phyloP scores from a whole-genome alignment of 768 basidiomycete species.

The Terana coerulea region DNA sequence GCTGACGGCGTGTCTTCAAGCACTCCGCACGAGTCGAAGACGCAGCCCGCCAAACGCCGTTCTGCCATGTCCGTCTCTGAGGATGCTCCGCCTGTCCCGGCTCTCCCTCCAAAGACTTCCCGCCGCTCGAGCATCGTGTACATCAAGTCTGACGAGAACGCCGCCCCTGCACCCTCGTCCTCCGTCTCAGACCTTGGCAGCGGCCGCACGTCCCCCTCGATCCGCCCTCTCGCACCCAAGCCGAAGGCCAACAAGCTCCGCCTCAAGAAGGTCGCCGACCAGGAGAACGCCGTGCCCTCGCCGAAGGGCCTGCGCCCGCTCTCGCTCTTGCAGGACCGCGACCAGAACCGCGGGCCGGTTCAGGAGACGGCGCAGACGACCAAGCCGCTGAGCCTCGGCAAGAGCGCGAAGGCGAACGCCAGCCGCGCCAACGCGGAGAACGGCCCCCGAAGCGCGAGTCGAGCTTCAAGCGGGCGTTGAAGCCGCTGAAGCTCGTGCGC shows the following conservation, averaged over 20 bases:
- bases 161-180: conserved; percentile 9
- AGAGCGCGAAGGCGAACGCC: conserved; percentile 33
- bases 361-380: conserved; percentile 29
- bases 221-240: conserved; percentile 53
- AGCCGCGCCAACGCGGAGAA: conserved; percentile 22
- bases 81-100: conserved; percentile 22
- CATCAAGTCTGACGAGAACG: conserved; percentile 53
- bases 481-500: conserved; percentile 55
- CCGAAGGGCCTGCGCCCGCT: conserved; percentile 52
- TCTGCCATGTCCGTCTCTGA: conserved; percentile 8
- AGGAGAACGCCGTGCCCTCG: conserved; percentile 17
- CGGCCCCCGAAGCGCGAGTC: conserved; percentile 30
- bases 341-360: conserved; percentile 32
- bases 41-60: conserved; percentile 17
- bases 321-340: conserved; percentile 59
- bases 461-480: conserved; percentile 45
- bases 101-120: conserved; percentile 17
- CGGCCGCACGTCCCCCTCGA: conserved; percentile 29
- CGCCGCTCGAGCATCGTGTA: conserved; percentile 63
- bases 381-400: conserved; percentile 55
- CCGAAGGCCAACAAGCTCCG: conserved; percentile 46
- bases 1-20: conserved; percentile 55
- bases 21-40: conserved; percentile 52
- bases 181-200: conserved; percentile 7
- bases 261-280: conserved; percentile 33